Conservation (phyloP, 495 filamentous ascomycete genomes). For the Hypomontagnella monticulosa region DNA sequence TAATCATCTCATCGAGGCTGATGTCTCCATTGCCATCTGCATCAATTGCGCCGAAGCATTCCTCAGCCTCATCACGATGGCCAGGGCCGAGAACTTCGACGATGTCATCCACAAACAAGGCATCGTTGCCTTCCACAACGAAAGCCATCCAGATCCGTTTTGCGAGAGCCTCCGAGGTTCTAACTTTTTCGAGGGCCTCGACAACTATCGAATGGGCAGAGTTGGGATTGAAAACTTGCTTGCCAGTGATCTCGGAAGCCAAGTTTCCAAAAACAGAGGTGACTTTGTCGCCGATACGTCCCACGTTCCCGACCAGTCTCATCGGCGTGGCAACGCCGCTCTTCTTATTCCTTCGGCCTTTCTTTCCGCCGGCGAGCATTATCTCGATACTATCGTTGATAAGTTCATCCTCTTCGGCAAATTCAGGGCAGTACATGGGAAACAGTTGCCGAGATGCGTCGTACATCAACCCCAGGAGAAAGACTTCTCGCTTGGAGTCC, state of each 20-base stretch:
- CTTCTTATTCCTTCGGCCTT: conserved; percentile 51
- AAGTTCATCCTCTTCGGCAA: conserved; percentile 87
- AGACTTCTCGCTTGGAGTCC: conserved; percentile 84
- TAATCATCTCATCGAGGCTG: conserved; percentile 92
- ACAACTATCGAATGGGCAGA: conserved; percentile 88
- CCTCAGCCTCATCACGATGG: conserved; percentile 77
- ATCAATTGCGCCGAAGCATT: conserved; percentile 83
- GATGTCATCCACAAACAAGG: conserved; percentile 82
- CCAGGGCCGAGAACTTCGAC: conserved; percentile 83
- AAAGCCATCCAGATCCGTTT: conserved; percentile 98
- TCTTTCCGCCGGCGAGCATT: conserved; percentile 56
- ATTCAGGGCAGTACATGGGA: conserved; percentile 90
- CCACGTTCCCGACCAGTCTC: conserved; percentile 79
- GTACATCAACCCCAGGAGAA: conserved; percentile 82
- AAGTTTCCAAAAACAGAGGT: conserved; percentile 93
- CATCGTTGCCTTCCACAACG: conserved; percentile 85
- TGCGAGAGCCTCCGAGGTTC: conserved; percentile 86
- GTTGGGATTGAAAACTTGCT: conserved; percentile 90
- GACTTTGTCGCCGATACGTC: conserved; percentile 87
- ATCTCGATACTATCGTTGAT: conserved; percentile 81
- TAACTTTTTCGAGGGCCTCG: conserved; percentile 83
- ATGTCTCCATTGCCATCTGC: conserved; percentile 93
- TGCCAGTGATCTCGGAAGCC: conserved; percentile 92
- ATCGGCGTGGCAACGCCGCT: conserved; percentile 77
- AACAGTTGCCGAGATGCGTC: conserved; percentile 89